Evolutionary conservation across 2,329 filamentous ascomycete genomes (phyloP).

Genomic region (Trichoderma sp.): DNA sequence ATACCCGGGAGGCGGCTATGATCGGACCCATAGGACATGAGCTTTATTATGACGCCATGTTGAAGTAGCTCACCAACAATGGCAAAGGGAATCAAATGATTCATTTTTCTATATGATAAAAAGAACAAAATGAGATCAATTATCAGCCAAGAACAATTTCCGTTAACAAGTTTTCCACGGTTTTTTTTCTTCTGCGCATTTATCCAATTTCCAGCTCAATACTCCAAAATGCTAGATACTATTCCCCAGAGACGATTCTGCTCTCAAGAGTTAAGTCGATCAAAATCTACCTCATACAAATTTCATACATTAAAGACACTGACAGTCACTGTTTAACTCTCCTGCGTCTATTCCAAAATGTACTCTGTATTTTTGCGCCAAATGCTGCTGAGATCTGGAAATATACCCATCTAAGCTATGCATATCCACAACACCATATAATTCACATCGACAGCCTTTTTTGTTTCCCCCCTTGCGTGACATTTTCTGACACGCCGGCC

Average conservation of each 20-base stretch:
- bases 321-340: not conserved
- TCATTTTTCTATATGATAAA: not conserved
- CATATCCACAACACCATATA: constrained; percentile 1
- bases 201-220: not conserved
- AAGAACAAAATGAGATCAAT: not conserved
- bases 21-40: not conserved
- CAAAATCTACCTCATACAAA: not conserved
- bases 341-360: not conserved
- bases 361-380: constrained; percentile 1
- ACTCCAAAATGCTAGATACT: not conserved
- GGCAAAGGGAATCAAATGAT: not conserved
- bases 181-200: not conserved
- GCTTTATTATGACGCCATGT: constrained; percentile 5
- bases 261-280: not conserved
- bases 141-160: not conserved
- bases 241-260: not conserved
- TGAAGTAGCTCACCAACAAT: not conserved
- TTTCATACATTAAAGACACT: not conserved
- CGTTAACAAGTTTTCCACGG: no score
- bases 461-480: not conserved
- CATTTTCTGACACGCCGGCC: not conserved
- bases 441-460: not conserved
- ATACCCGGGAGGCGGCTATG: constrained; percentile 12
- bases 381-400: not conserved
- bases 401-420: not conserved